A percentile compares a stretch with the other conserved stretches of the same genome.
Conservation (phyloP, 1,284 basidiomycete genomes). For the Coriolopsis trogii region DNA sequence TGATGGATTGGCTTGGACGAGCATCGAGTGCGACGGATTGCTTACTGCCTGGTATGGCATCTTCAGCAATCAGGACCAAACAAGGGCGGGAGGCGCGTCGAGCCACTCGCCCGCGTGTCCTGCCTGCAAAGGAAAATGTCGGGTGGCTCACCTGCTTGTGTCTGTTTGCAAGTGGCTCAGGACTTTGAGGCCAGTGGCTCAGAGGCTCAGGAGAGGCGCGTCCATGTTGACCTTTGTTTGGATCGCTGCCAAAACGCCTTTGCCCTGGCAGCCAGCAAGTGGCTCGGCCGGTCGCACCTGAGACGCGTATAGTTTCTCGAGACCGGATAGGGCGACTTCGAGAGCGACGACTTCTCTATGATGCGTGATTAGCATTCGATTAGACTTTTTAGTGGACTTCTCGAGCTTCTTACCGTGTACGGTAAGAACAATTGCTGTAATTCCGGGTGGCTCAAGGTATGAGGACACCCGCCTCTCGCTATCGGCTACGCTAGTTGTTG, state of each 20-base stretch:
- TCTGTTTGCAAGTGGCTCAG: conserved; percentile 15
- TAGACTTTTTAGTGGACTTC: background rate
- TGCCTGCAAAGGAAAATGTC: conserved; percentile 14
- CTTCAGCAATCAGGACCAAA: conserved; percentile 15
- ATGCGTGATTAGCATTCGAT: too few species aligned
- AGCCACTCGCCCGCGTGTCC: conserved; percentile 12
- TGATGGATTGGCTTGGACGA: conserved; percentile 17
- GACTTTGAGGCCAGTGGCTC: too few species aligned
- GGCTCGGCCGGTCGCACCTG: too few species aligned
- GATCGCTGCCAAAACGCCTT: background rate
- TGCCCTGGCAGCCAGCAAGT: too few species aligned
- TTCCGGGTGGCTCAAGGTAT: too few species aligned
- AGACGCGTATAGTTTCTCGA: too few species aligned
- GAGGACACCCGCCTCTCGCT: too few species aligned
- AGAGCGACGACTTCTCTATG: too few species aligned
- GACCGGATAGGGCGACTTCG: too few species aligned
- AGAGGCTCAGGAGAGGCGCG: conserved; percentile 3
- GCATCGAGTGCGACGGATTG: conserved; percentile 11
- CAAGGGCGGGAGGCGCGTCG: conserved; percentile 14
- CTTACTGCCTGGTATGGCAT: conserved; percentile 17
- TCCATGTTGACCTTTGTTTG: conserved; percentile 15
- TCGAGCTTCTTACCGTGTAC: too few species aligned
- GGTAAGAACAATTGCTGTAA: too few species aligned
- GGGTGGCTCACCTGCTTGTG: conserved; percentile 14
- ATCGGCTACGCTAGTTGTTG: too few species aligned